Percentiles rank a stretch among this genome's conserved stretches.
phyloP scores from a whole-genome alignment of 1,284 basidiomycete species.

The Tetrapyrgos nigripes region DNA sequence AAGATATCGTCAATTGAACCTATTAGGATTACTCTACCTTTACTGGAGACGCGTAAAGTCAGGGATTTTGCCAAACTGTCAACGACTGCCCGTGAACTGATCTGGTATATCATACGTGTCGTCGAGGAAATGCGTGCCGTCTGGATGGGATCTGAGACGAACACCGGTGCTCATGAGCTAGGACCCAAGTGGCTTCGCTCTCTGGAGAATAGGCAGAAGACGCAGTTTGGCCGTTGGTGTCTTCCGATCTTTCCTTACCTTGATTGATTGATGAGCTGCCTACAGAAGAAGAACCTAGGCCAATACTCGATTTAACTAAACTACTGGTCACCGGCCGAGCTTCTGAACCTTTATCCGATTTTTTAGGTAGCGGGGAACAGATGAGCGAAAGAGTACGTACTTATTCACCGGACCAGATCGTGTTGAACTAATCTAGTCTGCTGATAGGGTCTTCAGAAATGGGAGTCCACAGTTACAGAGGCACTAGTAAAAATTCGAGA shows the following conservation, averaged over 20 bases:
- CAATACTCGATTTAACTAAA: constrained; percentile 74
- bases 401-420: constrained; percentile 20
- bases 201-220: constrained; percentile 65
- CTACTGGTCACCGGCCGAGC: constrained; percentile 73
- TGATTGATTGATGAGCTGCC: constrained; percentile 16
- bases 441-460: constrained; percentile 75
- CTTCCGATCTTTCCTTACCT: constrained; percentile 5
- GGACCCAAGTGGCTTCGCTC: constrained; percentile 77
- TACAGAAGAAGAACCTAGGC: constrained; percentile 61
- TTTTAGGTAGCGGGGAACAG: constrained; percentile 76
- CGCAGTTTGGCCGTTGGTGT: constrained; percentile 68
- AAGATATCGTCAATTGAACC: constrained; percentile 50
- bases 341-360: constrained; percentile 72
- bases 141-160: constrained; percentile 74
- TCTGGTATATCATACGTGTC: constrained; percentile 72
- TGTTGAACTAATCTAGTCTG: constrained; percentile 15
- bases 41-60: constrained; percentile 58
- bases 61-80: constrained; percentile 75
- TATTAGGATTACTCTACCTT: constrained; percentile 56
- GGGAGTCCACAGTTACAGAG: constrained; percentile 76
- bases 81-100: constrained; percentile 71
- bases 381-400: constrained; percentile 75
- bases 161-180: constrained; percentile 69
- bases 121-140: constrained; percentile 71
- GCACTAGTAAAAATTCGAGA: constrained; percentile 76